phyloP scores from a whole-genome alignment of 768 basidiomycete species.

The Termitomyces sp. region DNA sequence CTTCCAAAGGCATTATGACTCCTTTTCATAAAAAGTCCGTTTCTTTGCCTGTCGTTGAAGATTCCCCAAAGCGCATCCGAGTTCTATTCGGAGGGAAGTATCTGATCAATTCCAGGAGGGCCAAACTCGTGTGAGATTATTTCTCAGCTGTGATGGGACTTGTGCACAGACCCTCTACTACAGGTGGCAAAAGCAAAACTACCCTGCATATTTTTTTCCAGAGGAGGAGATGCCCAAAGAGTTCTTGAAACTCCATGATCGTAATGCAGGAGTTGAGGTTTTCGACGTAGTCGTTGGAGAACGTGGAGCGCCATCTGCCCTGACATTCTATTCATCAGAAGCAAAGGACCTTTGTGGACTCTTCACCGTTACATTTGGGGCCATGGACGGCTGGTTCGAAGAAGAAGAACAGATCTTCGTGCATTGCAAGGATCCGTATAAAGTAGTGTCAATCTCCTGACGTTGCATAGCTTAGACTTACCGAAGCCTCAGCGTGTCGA shows the following conservation, averaged over 20 bases:
- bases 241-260: slow-evolving; percentile 33
- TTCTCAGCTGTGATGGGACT: neutral
- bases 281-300: slow-evolving; percentile 47
- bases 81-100: slow-evolving; percentile 48
- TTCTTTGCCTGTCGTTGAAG: slow-evolving; percentile 44
- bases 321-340: slow-evolving; percentile 26
- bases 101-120: slow-evolving; percentile 51
- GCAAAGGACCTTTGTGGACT: slow-evolving; percentile 38
- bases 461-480: neutral
- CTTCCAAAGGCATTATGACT: neutral
- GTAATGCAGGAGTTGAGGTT: slow-evolving; percentile 26
- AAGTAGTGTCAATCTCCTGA: slow-evolving; percentile 32
- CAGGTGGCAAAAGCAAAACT: slow-evolving; percentile 55
- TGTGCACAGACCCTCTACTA: neutral
- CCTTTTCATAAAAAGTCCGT: slow-evolving; percentile 23
- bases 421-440: slow-evolving; percentile 69
- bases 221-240: slow-evolving; percentile 39
- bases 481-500: slow-evolving; percentile 51
- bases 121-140: slow-evolving; percentile 55
- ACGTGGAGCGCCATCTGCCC: slow-evolving; percentile 34
- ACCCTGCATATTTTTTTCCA: slow-evolving; percentile 55
- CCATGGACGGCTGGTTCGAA: slow-evolving; percentile 65
- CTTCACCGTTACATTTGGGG: slow-evolving; percentile 44
- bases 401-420: slow-evolving; percentile 60
- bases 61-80: slow-evolving; percentile 46